A percentile compares a stretch with the other conserved stretches of the same genome.
phyloP scores from a whole-genome alignment of 805 yeast species.

The Ogataea wickerhamii region DNA sequence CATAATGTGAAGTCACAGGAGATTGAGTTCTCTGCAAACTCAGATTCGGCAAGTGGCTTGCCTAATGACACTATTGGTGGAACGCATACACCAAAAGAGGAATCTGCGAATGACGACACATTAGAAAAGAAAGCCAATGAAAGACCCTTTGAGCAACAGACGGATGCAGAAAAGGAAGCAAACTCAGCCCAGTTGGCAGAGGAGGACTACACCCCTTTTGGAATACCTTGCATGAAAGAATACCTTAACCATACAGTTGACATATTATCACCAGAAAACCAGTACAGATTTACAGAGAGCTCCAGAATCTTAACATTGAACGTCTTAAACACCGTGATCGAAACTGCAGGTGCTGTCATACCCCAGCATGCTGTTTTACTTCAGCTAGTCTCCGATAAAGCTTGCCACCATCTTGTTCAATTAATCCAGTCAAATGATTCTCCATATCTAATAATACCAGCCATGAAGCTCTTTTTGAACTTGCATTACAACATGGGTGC shows the following conservation, averaged over 20 bases:
- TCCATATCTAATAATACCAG: slow-evolving; percentile 64
- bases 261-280: slow-evolving; percentile 77
- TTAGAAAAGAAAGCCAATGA: neutral
- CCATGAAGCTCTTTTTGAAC: slow-evolving; percentile 73
- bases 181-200: slow-evolving; percentile 9
- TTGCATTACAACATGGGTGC: slow-evolving; percentile 63
- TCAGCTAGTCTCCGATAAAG: slow-evolving; percentile 67
- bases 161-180: slow-evolving; percentile 2
- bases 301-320: slow-evolving; percentile 80
- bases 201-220: slow-evolving; percentile 50
- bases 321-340: slow-evolving; percentile 73
- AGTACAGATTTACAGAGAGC: slow-evolving; percentile 80
- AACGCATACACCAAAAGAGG: slow-evolving; percentile 20
- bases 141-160: slow-evolving; percentile 6
- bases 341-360: slow-evolving; percentile 68
- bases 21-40: slow-evolving; percentile 21
- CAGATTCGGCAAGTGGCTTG: slow-evolving; percentile 31
- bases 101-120: neutral
- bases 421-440: slow-evolving; percentile 73
- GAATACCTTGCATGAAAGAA: slow-evolving; percentile 71
- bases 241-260: slow-evolving; percentile 72
- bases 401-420: slow-evolving; percentile 82
- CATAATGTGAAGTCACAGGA: slow-evolving; percentile 30
- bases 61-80: slow-evolving; percentile 62
- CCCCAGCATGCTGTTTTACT: slow-evolving; percentile 62